Evolutionary conservation across 2,329 filamentous ascomycete genomes (phyloP).

Genomic region (Fusarium devonianum): DNA sequence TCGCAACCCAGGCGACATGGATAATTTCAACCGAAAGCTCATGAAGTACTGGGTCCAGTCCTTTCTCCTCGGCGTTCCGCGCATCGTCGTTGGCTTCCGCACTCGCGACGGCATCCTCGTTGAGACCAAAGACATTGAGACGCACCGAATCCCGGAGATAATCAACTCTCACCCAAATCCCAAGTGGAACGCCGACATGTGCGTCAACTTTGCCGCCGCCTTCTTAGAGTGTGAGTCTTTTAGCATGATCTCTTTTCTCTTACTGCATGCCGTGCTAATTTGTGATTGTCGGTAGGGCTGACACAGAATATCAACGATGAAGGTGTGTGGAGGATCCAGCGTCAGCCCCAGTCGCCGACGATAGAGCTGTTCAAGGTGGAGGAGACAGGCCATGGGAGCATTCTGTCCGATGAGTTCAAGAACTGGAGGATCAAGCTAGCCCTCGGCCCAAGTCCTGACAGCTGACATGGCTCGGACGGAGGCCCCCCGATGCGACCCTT

Average conservation of each 20-base stretch:
- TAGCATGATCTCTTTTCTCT: background rate
- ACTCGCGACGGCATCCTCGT: conserved; percentile 74
- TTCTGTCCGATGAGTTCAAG: conserved; percentile 79
- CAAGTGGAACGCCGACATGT: conserved; percentile 90
- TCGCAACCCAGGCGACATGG: conserved; percentile 69
- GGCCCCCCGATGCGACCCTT: no score
- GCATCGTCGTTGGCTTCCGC: conserved; percentile 89
- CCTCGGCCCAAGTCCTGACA: conserved; percentile 42
- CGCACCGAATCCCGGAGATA: conserved; percentile 76
- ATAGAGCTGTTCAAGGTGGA: conserved; percentile 80
- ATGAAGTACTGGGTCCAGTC: conserved; percentile 98
- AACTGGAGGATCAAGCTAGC: conserved; percentile 72
- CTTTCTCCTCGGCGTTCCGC: conserved; percentile 90
- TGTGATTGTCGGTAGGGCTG: conserved; percentile 59
- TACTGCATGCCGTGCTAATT: background rate
- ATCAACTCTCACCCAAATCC: conserved; percentile 71
- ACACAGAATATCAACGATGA: conserved; percentile 69
- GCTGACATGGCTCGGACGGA: conserved; percentile 6
- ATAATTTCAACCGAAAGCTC: conserved; percentile 86
- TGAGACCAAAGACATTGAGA: conserved; percentile 79
- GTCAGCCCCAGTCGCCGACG: conserved; percentile 64
- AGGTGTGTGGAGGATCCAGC: conserved; percentile 82
- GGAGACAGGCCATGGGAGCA: conserved; percentile 74
- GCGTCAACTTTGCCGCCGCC: conserved; percentile 84
- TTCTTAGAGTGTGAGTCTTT: conserved; percentile 76